Evolutionary conservation across 108 stramenopile genomes (phyloP), one percentile per base, ranked within the genome.

Genomic region (Nitzschia inconspicua): DNA sequence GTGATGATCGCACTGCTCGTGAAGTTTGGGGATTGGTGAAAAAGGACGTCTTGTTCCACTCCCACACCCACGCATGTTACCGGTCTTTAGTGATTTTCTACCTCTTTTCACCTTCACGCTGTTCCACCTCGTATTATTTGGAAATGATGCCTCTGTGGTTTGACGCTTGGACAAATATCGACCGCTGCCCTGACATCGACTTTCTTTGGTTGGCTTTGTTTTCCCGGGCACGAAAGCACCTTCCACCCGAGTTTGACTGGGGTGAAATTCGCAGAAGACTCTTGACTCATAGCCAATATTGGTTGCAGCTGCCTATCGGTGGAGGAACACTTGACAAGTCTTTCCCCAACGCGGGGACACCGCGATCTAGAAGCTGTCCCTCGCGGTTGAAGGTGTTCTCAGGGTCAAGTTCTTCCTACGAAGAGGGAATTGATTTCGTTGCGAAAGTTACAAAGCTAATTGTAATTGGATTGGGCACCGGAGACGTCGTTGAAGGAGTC

Each of bases 131-230:
- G 24, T 92, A 73, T 65, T 91, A 95, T 58, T 5, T 46, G 10
- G 58, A 78, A 65, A 66, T 89, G 6, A 39, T 93, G 66, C 90
- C 89, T 11, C 20, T 56, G 7, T 88, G 91, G 85, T 66, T 66
- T 18, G 73, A 87, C n/a, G 48, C 82, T 56, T 90, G 89, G 90
- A 76, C 81, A 19, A 88, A 78, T 27, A 74, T 91, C 27, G 88
- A 91, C 76, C 85, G 86, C 14, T 92, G 90, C 72, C 90, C 88
- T 0, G 94, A 92, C 43, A 85, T 67, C 49, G 94, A 95, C 47
- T 88, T 74, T 68, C 61, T 90, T 34, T 95, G 89, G 88, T 69
- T 95, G 56, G 75, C 82, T 22, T 50, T 95, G 48, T 84, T 95
- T 58, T 79, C 84, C 49, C 64, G 94, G 42, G 84, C 88, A 5